These are phyloP conservation scores for Quillaja saponaria DNA, from an alignment of 306 rosid genomes.

Conservation along the genomic window DNA sequence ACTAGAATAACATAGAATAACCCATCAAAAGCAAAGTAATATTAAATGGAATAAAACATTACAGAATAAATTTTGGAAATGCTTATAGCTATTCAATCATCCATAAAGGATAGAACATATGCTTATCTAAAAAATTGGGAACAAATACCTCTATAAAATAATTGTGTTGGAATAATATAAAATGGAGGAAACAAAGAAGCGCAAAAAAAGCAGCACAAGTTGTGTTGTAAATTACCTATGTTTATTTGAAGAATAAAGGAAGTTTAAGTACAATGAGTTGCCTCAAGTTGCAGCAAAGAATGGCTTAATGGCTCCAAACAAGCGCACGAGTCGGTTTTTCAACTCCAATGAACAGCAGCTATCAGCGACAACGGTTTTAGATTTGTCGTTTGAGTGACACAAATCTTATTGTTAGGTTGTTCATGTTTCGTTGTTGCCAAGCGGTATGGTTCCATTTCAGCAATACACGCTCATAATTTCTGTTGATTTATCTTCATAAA, in stretches of 20 bases:
- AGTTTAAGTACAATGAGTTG: constrained; percentile 17
- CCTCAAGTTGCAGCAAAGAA: constrained; percentile 55
- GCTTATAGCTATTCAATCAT: constrained; percentile 13
- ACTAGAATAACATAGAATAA: constrained; percentile 3
- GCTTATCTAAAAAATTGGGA: no score
- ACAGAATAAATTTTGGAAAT: constrained; percentile 3
- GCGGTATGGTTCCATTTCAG: no score
- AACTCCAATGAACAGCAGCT: no score
- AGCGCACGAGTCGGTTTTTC: no score
- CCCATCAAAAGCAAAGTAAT: constrained; percentile 6
- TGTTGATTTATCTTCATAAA: no score
- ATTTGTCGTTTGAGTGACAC: no score
- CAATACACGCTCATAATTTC: no score
- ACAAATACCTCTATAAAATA: no score
- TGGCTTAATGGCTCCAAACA: constrained; percentile 35
- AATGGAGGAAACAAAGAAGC: constrained; percentile 13
- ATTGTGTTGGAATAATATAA: no score
- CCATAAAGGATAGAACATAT: neutral
- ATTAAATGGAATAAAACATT: constrained; percentile 1
- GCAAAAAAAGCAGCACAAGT: constrained; percentile 11
- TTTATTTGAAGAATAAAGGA: constrained; percentile 39
- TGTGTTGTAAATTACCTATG: constrained; percentile 15
- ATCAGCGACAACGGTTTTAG: no score
- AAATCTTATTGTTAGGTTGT: no score
- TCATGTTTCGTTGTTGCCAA: no score